phyloP scores from a whole-genome alignment of 2,329 filamentous ascomycete genomes.

The Scytalidium lignicola region DNA sequence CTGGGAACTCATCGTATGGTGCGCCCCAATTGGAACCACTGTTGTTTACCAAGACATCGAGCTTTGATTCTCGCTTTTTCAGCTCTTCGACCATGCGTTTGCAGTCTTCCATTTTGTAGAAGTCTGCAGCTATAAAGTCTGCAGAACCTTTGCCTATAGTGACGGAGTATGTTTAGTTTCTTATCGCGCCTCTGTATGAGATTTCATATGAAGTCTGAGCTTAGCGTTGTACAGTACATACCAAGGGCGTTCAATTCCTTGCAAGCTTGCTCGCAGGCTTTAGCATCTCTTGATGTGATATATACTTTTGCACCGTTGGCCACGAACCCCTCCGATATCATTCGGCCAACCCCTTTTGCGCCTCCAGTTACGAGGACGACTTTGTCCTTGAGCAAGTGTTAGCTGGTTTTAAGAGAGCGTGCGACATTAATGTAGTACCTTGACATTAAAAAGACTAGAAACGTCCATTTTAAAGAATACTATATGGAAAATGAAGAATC shows the following conservation, averaged over 20 bases:
- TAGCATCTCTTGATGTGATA: slow-evolving; percentile 62
- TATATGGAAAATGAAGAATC: not conserved
- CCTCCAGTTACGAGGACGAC: slow-evolving; percentile 54
- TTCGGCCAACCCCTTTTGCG: slow-evolving; percentile 59
- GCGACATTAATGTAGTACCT: slow-evolving; percentile 35
- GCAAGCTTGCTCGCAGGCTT: slow-evolving; percentile 52
- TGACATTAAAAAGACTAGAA: slow-evolving; percentile 51
- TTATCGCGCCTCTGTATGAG: too few relatives aligned
- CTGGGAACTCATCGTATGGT: slow-evolving; percentile 53
- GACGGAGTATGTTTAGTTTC: not conserved
- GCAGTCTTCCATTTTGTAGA: slow-evolving; percentile 57
- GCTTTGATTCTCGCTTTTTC: slow-evolving; percentile 42
- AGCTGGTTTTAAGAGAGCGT: slow-evolving; percentile 5
- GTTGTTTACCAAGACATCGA: slow-evolving; percentile 64
- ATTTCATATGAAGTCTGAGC: too few relatives aligned
- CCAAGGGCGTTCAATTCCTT: slow-evolving; percentile 52
- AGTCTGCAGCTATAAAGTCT: slow-evolving; percentile 54
- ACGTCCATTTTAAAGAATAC: slow-evolving; percentile 42
- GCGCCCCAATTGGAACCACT: slow-evolving; percentile 61
- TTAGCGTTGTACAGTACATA: too few relatives aligned
- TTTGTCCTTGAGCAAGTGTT: slow-evolving; percentile 35
- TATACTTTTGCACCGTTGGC: slow-evolving; percentile 63
- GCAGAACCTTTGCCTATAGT: slow-evolving; percentile 44
- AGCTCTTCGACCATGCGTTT: slow-evolving; percentile 53
- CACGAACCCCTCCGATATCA: slow-evolving; percentile 64